Conservation (phyloP, 352 stramenopile species). For the Globisporangium irregulare region DNA sequence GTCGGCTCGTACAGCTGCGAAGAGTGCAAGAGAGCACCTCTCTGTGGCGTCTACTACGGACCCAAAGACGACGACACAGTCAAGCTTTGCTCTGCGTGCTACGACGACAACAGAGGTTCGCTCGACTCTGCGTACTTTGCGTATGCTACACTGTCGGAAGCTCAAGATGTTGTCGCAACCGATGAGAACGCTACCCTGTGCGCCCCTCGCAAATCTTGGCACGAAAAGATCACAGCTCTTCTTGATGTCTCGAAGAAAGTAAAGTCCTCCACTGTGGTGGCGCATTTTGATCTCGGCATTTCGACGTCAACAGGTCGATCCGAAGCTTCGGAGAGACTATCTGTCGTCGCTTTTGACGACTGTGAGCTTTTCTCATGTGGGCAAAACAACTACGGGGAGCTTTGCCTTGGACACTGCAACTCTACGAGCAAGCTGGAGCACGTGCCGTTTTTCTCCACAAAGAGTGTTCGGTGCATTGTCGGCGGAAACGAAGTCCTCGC, state of each 20-base stretch:
- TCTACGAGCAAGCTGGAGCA: constrained; percentile 85
- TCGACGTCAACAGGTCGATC: not conserved
- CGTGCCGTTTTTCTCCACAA: constrained; percentile 80
- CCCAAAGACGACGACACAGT: constrained; percentile 49
- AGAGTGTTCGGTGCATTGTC: constrained; percentile 63
- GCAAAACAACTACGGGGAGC: constrained; percentile 88
- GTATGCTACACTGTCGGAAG: constrained; percentile 25
- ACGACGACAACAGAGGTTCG: constrained; percentile 71
- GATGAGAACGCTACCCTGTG: constrained; percentile 44
- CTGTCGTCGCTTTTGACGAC: constrained; percentile 58
- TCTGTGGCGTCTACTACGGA: constrained; percentile 59
- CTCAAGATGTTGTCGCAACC: constrained; percentile 27
- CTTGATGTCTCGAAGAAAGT: constrained; percentile 30
- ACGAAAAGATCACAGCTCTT: constrained; percentile 47
- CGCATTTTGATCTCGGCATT: constrained; percentile 1
- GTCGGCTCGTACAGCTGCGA: constrained; percentile 47
- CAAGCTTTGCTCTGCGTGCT: constrained; percentile 71
- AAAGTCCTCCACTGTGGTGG: constrained; percentile 17
- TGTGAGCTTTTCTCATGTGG: constrained; percentile 86
- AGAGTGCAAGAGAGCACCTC: constrained; percentile 47
- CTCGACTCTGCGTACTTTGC: constrained; percentile 52
- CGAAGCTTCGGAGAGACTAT: constrained; percentile 11
- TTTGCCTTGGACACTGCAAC: constrained; percentile 85
- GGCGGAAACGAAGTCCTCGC: constrained; percentile 85
- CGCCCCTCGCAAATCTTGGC: constrained; percentile 43